A percentile compares a stretch with the other conserved stretches of the same genome.
Evolutionary conservation across 148 eudicot species (phyloP).

Genomic region (Limonium bicolor): DNA sequence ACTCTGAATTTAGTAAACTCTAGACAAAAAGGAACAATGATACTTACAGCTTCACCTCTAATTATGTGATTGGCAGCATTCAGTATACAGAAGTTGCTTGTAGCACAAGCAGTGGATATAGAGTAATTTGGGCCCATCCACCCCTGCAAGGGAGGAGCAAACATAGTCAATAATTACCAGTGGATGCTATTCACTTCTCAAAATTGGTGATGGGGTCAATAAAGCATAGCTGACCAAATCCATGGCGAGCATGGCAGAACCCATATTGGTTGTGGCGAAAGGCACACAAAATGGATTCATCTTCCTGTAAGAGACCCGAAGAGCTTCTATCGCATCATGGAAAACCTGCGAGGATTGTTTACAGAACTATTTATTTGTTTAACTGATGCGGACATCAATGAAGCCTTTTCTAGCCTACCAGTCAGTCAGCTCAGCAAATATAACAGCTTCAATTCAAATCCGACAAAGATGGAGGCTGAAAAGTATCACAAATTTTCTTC

Average conservation of each 20-base stretch:
- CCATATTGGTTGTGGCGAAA: constrained; percentile 94
- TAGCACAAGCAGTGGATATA: constrained; percentile 96
- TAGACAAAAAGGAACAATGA: constrained; percentile 3
- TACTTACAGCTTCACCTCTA: constrained; percentile 93
- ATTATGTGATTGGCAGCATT: constrained; percentile 91
- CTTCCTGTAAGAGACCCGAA: constrained; percentile 82
- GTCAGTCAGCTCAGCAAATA: no score
- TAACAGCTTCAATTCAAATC: no score
- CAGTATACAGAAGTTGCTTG: constrained; percentile 89
- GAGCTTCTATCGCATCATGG: constrained; percentile 78
- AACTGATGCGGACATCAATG: no score
- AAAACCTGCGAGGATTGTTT: constrained; percentile 47
- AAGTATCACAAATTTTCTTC: no score
- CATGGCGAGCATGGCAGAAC: constrained; percentile 96
- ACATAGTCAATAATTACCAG: no score
- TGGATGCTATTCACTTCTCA: not conserved
- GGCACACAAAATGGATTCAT: constrained; percentile 97
- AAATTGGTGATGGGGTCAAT: no score
- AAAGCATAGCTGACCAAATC: constrained; percentile 52
- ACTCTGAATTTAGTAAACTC: no score
- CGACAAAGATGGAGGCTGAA: no score
- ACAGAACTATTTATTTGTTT: no score
- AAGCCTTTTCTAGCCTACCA: no score
- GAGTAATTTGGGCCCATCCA: constrained; percentile 99
- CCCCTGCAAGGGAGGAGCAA: constrained; percentile 42